A percentile compares a stretch with the other conserved stretches of the same genome.
Conservation (phyloP, 192 early-diverging fungal genomes). For the Backusella westeae region DNA sequence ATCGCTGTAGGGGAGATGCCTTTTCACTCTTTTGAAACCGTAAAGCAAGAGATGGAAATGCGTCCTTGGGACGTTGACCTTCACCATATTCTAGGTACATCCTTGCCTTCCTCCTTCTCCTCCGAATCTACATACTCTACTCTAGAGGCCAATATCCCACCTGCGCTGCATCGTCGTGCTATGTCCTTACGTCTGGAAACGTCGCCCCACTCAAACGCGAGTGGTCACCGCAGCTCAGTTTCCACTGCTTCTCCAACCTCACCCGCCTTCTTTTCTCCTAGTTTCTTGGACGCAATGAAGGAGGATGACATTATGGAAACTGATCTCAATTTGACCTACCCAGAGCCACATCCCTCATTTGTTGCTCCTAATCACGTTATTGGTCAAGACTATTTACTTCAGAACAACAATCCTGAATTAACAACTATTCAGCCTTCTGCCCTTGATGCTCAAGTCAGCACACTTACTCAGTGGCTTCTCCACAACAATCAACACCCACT, state of each 20-base stretch:
- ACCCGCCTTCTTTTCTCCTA: conserved; percentile 70
- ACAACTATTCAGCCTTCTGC: background rate
- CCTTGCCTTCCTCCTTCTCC: conserved; percentile 18
- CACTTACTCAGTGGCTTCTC: background rate
- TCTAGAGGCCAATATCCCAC: background rate
- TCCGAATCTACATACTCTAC: conserved; percentile 4
- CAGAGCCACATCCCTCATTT: background rate
- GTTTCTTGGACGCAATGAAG: conserved; percentile 63
- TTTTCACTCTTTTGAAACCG: conserved; percentile 5
- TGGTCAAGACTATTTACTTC: background rate
- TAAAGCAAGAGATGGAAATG: background rate
- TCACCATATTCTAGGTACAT: conserved; percentile 1
- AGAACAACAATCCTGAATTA: conserved; percentile 1
- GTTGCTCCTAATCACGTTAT: background rate
- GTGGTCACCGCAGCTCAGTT: background rate
- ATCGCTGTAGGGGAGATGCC: conserved; percentile 31
- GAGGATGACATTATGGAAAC: conserved; percentile 30
- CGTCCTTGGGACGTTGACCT: background rate
- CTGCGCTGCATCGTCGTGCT: conserved; percentile 11
- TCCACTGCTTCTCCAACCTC: conserved; percentile 43
- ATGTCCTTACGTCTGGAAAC: conserved; percentile 15
- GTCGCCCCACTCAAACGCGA: background rate
- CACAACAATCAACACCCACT: background rate
- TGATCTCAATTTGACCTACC: background rate
- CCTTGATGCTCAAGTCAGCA: background rate